Conservation (phyloP, 352 stramenopile genomes). For the Pythium myriotylum region DNA sequence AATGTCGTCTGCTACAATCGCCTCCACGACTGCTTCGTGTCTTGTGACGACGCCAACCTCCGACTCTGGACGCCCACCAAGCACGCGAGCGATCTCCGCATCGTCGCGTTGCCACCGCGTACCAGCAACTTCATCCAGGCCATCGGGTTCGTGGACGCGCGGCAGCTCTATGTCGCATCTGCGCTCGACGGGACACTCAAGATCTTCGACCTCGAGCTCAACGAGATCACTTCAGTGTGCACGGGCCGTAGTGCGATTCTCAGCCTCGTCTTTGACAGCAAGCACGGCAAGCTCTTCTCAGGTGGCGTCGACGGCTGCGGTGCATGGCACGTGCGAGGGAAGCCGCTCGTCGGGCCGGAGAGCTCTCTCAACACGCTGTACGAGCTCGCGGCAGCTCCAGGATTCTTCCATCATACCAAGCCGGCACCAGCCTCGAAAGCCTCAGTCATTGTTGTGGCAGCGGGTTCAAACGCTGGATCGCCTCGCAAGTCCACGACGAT, state of each 20-base stretch:
- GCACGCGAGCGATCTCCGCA: slow-evolving; percentile 35
- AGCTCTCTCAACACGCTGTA: slow-evolving; percentile 58
- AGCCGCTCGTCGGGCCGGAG: slow-evolving; percentile 38
- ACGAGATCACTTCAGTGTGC: slow-evolving; percentile 59
- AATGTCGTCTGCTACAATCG: slow-evolving; percentile 70
- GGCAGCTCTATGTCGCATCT: slow-evolving; percentile 64
- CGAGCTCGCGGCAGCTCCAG: slow-evolving; percentile 47
- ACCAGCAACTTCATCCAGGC: slow-evolving; percentile 65
- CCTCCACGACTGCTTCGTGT: slow-evolving; percentile 67
- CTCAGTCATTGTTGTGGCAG: neutral
- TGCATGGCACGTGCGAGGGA: slow-evolving; percentile 62
- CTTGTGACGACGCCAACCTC: slow-evolving; percentile 49
- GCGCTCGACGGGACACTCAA: slow-evolving; percentile 66
- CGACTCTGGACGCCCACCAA: slow-evolving; percentile 35
- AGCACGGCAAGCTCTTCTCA: slow-evolving; percentile 53
- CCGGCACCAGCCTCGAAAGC: neutral
- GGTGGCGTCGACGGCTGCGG: slow-evolving; percentile 65
- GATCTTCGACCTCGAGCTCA: slow-evolving; percentile 58
- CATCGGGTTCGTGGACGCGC: slow-evolving; percentile 58
- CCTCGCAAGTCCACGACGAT: slow-evolving; percentile 1
- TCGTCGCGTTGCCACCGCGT: slow-evolving; percentile 54
- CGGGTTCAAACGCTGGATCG: neutral
- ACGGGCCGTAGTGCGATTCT: slow-evolving; percentile 52
- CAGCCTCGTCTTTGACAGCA: slow-evolving; percentile 55
- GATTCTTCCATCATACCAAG: slow-evolving; percentile 45